A percentile compares a stretch with the other conserved stretches of the same genome.
Conservation (phyloP, 768 basidiomycete species). For the Mycena alexandri region DNA sequence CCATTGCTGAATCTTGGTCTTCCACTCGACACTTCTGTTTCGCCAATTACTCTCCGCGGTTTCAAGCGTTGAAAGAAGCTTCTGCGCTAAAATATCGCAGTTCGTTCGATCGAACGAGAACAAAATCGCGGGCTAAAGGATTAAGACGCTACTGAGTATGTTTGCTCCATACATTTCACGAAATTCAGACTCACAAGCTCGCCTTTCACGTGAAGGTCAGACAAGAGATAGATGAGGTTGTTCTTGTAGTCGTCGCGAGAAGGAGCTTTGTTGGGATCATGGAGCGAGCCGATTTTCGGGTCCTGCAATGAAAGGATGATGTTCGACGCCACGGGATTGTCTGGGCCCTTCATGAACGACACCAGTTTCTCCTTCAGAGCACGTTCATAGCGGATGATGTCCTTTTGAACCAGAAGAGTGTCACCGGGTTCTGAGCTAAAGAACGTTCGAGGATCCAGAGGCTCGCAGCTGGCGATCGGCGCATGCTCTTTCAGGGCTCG, state of each 20-base stretch:
- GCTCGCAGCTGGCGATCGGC: constrained; percentile 20
- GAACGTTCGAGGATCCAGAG: constrained; percentile 40
- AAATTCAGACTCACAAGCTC: constrained; percentile 61
- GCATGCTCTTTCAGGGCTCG: constrained; percentile 50
- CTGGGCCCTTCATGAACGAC: constrained; percentile 51
- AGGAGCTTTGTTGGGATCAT: constrained; percentile 49
- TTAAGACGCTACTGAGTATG: not conserved
- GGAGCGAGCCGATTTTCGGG: constrained; percentile 38
- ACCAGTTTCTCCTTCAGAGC: constrained; percentile 61
- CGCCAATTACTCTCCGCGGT: constrained; percentile 66
- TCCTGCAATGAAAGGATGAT: constrained; percentile 59
- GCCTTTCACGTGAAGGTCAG: constrained; percentile 67
- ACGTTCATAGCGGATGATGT: constrained; percentile 70
- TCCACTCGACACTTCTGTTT: constrained; percentile 59
- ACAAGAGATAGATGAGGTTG: constrained; percentile 65
- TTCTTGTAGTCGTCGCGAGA: constrained; percentile 45
- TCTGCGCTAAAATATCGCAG: constrained; percentile 67
- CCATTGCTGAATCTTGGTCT: constrained; percentile 63
- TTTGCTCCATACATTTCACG: not conserved
- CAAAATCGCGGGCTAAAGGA: constrained; percentile 69
- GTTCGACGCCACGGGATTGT: constrained; percentile 50
- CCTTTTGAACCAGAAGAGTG: constrained; percentile 68
- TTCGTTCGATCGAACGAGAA: constrained; percentile 74
- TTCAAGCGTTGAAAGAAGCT: constrained; percentile 53
- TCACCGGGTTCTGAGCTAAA: constrained; percentile 53